Base-by-base conservation (phyloP, 2,329 filamentous ascomycete species). In the Keithomyces neogunnii region DNA sequence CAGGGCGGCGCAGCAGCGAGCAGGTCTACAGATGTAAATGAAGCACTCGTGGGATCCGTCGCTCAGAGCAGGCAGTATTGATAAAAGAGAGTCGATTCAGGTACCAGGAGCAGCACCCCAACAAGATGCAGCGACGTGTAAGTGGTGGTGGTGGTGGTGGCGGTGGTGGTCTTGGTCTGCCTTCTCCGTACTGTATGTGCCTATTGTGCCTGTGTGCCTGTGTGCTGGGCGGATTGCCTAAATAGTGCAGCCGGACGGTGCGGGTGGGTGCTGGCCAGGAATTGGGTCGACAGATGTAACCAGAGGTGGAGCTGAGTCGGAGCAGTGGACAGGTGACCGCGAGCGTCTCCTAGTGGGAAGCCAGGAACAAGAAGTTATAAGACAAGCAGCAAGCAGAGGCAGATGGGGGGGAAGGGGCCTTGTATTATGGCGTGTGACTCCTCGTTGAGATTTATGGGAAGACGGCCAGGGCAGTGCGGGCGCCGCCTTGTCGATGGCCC, bases 381-480 rank as follows among this genome's bases (percentile, higher is more conserved):
- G 40, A 44, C 43, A 35, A 44, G 19, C 13, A 32, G 11, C 6
- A 29, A 11, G 10, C n/a, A 33, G 31, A 33, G 19, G 5, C 19
- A 10, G 36, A 26, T 36, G 33, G n/a, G 28, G 5, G 28, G 45
- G 30, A 49, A 36, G 38, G 29, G 33, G 48, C 28, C 31, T 45
- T 29, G 32, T 28, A 19, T 19, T 19, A 19, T 51, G 52, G 42
- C 49, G 50, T 47, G 42, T 51, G 50, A 50, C 42, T 49, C 49
- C 45, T 53, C 36, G 19, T 9, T 47, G 43, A n/a, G 43, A 30
- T 44, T 46, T 49, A 32, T 46, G 49, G 35, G 47, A 29, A 44
- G 29, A 32, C 26, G 13, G 6, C 30, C 49, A 30, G 32, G 48
- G 43, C 44, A 39, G 46, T 48, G 30, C 50, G 50, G 49, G 47